These are phyloP conservation scores for Polychaeton citri DNA, from an alignment of 2,329 filamentous ascomycete genomes.

Conservation along the genomic window DNA sequence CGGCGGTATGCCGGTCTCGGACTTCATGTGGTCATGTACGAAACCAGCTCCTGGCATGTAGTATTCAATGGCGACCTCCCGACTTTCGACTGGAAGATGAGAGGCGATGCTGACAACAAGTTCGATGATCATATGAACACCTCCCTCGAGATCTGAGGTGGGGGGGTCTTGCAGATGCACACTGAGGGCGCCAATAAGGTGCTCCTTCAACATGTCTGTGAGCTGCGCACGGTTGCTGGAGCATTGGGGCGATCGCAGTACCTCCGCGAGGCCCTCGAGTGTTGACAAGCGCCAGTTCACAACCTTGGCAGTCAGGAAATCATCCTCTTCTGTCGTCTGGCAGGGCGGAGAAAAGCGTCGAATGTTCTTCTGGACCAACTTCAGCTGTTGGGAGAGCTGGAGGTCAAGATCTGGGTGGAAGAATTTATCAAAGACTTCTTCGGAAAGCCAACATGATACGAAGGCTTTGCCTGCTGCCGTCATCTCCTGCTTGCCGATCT, in stretches of 20 bases:
- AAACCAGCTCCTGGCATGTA: slow-evolving; percentile 64
- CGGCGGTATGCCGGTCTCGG: slow-evolving; percentile 47
- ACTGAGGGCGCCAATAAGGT: slow-evolving; percentile 56
- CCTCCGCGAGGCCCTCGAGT: slow-evolving; percentile 70
- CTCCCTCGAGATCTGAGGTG: slow-evolving; percentile 71
- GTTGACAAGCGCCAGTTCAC: slow-evolving; percentile 90
- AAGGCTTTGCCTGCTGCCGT: slow-evolving; percentile 82
- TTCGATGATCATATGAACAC: slow-evolving; percentile 84
- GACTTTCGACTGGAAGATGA: slow-evolving; percentile 79
- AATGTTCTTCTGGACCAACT: slow-evolving; percentile 78
- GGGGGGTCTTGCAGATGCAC: slow-evolving; percentile 64
- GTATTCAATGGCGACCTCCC: slow-evolving; percentile 80
- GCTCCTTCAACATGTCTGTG: slow-evolving; percentile 46
- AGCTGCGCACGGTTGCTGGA: slow-evolving; percentile 51
- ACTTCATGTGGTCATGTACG: slow-evolving; percentile 65
- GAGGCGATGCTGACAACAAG: slow-evolving; percentile 73
- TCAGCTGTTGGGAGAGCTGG: slow-evolving; percentile 62
- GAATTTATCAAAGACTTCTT: slow-evolving; percentile 80
- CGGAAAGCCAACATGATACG: slow-evolving; percentile 78
- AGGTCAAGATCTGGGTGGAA: slow-evolving; percentile 84
- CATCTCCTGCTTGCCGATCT: slow-evolving; percentile 93
- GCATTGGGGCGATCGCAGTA: slow-evolving; percentile 52
- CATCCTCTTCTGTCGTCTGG: slow-evolving; percentile 72
- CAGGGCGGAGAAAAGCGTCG: slow-evolving; percentile 61
- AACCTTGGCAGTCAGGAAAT: slow-evolving; percentile 75